A percentile compares a stretch with the other conserved stretches of the same genome.
These are phyloP conservation scores for Plasmodium malariae DNA, from an alignment of 169 alveolate genomes.

Conservation along the genomic window DNA sequence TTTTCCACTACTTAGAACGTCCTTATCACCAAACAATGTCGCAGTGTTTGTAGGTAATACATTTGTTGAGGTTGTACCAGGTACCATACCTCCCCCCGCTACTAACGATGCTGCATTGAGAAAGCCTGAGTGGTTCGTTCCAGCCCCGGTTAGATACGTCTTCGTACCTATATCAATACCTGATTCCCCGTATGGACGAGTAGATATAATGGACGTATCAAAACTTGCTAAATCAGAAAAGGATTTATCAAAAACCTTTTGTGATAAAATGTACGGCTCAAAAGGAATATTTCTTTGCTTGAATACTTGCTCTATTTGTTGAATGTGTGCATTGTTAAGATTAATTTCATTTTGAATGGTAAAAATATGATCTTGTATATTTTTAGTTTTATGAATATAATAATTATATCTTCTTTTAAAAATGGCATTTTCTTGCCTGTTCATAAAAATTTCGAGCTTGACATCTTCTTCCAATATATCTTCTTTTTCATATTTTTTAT, in stretches of 20 bases:
- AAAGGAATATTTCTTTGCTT: slow-evolving; percentile 34
- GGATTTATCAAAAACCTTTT: slow-evolving; percentile 39
- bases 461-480: slow-evolving; percentile 57
- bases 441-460: slow-evolving; percentile 51
- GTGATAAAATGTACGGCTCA: slow-evolving; percentile 60
- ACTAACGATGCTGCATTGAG: not conserved
- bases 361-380: slow-evolving; percentile 21
- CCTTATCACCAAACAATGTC: not conserved
- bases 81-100: not conserved
- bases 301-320: slow-evolving; percentile 28
- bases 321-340: slow-evolving; percentile 9
- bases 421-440: slow-evolving; percentile 39
- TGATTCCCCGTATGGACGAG: too few relatives aligned
- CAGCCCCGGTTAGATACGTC: too few relatives aligned
- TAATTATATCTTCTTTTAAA: slow-evolving; percentile 74
- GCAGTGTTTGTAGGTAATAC: not conserved
- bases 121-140: too few relatives aligned
- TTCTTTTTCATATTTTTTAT: slow-evolving; percentile 66
- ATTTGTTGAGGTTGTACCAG: not conserved
- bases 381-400: slow-evolving; percentile 47
- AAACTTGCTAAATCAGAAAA: not conserved
- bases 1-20: not conserved
- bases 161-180: too few relatives aligned
- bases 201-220: not conserved
- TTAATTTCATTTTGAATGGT: slow-evolving; percentile 48